Base-by-base conservation (phyloP, 495 filamentous ascomycete genomes). In the Aspergillus cristatus region DNA sequence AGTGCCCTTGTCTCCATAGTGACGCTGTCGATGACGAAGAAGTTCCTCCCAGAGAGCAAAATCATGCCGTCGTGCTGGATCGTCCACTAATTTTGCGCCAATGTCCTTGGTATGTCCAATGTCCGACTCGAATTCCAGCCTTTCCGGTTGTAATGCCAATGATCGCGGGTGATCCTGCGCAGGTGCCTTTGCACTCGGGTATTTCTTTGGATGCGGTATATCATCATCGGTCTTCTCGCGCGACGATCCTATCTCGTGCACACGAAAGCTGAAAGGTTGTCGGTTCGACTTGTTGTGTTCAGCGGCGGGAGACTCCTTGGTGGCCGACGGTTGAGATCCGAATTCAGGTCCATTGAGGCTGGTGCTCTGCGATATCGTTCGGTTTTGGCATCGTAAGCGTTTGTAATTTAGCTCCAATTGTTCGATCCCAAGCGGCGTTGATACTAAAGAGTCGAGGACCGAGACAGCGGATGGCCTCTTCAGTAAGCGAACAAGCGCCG, bases 41-140 rank as follows among this genome's bases (percentile, higher is more conserved):
- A 86, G 58, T 41, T 76, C 72, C 12, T 71, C 62, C 83, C 83
- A 88, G 8, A 86, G 60, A 11, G 60, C 51, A 37, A 78, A 67
- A 48, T 88, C 71, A 14, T 62, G 43, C 18, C 42, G 47, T 35
- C 72, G 53, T 17, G 60, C 51, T 3, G 65, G 59, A 7, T 62
- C 45, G 49, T 85, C 78, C 11, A 86, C 68, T 25, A 83, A 51
- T 24, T 71, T 60, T 14, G 51, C 42, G 37, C 57, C 45, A 20
- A 59, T 38, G n/a, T 50, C 51, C 45, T 58, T 30, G 18, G 46
- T 50, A 38, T 65, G 58, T 13, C 60, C 60, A 38, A 76, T 53
- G 43, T 77, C 63, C 8, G 75, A 74, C 48, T 82, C 75, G 42
- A 71, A 64, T 16, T 68, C 61, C 10, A 70, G 37, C 34, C 36